A percentile compares a stretch with the other conserved stretches of the same genome.
Evolutionary conservation across 495 filamentous ascomycete species (phyloP).

Genomic region (Pseudomonodictys pantanalensis): DNA sequence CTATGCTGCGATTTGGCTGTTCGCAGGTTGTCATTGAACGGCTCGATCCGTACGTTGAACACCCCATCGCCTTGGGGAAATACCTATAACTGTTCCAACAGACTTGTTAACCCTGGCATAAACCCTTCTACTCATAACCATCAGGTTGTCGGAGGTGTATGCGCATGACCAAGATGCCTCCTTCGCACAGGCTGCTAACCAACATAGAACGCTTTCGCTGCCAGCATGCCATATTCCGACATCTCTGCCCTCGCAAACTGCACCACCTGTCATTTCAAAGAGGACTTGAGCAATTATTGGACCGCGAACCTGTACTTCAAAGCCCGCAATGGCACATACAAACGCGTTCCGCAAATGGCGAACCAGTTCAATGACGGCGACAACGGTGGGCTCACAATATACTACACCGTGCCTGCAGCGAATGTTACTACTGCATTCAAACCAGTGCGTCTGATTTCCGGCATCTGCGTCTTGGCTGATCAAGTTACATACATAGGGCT

Average conservation of each 20-base stretch:
- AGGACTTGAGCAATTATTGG: slow-evolving; percentile 28
- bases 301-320: slow-evolving; percentile 24
- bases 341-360: slow-evolving; percentile 23
- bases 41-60: slow-evolving; percentile 18
- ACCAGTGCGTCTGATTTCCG: slow-evolving; percentile 9
- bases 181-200: background rate
- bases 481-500: slow-evolving; percentile 23
- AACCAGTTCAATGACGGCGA: slow-evolving; percentile 26
- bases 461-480: background rate
- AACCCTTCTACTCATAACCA: slow-evolving; percentile 23
- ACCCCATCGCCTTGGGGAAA: background rate
- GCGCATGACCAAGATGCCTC: background rate
- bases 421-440: slow-evolving; percentile 25
- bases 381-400: slow-evolving; percentile 22
- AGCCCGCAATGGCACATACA: slow-evolving; percentile 26
- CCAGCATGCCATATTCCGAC: slow-evolving; percentile 20
- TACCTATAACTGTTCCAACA: background rate
- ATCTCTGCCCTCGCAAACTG: slow-evolving; percentile 10
- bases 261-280: slow-evolving; percentile 27
- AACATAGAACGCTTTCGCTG: slow-evolving; percentile 14
- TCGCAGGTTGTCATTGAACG: slow-evolving; percentile 24
- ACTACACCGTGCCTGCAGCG: slow-evolving; percentile 12
- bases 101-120: slow-evolving; percentile 23
- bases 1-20: background rate
- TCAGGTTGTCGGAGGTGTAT: slow-evolving; percentile 21